Base-by-base conservation (phyloP, 441 rosid species). In the Adansonia rubrostipa region DNA sequence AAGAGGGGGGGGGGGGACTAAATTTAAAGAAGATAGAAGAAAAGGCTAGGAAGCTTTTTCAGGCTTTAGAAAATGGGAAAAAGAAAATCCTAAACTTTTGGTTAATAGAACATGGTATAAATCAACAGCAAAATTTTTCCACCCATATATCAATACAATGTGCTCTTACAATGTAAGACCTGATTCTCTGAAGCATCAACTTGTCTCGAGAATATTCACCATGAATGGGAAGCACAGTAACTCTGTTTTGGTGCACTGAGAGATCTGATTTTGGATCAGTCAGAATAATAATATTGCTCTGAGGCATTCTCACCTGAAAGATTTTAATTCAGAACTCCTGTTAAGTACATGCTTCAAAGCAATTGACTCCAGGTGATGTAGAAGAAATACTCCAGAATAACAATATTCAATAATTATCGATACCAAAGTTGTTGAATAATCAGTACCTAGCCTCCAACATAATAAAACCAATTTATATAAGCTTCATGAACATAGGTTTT, bases 151-250 rank as follows among this genome's bases (percentile, higher is more conserved):
- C 73, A 85, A 83, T 84, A 84, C 69, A 73, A 83, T 82, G 75
- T 82, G 91, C 93, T 86, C 98, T 94, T 93, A 96, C 97, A 88
- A 91, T 94, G 94, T 96, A 96, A 88, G 99, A 94, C 86, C 86
- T 94, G 94, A 93, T 93, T 85, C 97, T 90, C 82, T 96, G 99
- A 83, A 92, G 96, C 99, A 96, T 96, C 93, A 94, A 84, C 87
- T 88, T 91, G 77, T 88, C 91, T 56, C 95, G 89, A 14, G 95
- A 88, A 82, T 94, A 96, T 84, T 93, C 96, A 79, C 99, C 98
- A 73, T 73, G 81, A 81, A 94, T 76, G 28, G 96, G 95, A 89
- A 87, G 82, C 65, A 93, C 57, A 45, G 85, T 80, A 80, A 94
- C 94, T 19, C 86, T 80, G 58, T 85, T 82, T 77, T 84, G 84